Percentiles rank a stretch among this genome's conserved stretches.
Evolutionary conservation across 805 yeast species (phyloP).

Genomic region (Candida oleophila): DNA sequence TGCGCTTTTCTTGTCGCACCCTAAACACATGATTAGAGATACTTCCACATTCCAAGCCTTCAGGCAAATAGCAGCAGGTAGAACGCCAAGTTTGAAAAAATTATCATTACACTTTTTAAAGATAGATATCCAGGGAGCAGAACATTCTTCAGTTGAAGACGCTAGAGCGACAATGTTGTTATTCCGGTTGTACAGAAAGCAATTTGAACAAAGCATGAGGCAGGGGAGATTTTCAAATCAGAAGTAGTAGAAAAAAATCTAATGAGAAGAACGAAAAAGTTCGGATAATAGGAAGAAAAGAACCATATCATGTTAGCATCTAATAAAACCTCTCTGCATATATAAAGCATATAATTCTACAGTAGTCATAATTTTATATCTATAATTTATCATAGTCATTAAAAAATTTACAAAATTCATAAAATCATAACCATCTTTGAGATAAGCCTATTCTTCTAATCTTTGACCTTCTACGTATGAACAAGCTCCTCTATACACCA

Average conservation of each 20-base stretch:
- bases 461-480: conserved; percentile 33
- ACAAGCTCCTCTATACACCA: conserved; percentile 38
- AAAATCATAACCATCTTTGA: not conserved
- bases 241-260: no score
- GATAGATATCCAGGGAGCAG: conserved; percentile 64
- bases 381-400: not conserved
- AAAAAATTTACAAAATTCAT: not conserved
- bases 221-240: conserved; percentile 1
- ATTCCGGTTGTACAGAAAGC: conserved; percentile 61
- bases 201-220: conserved; percentile 45
- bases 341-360: not conserved
- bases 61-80: conserved; percentile 59
- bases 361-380: not conserved
- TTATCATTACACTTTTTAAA: conserved; percentile 57
- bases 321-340: not conserved
- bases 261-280: no score
- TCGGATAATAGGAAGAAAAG: no score
- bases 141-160: conserved; percentile 88
- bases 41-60: conserved; percentile 66
- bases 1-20: conserved; percentile 66
- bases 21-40: conserved; percentile 63
- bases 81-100: conserved; percentile 71
- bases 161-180: conserved; percentile 85
- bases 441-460: conserved; percentile 27
- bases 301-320: not conserved